phyloP scores from a whole-genome alignment of 2,329 filamentous ascomycete species.

The Tothia fuscella region DNA sequence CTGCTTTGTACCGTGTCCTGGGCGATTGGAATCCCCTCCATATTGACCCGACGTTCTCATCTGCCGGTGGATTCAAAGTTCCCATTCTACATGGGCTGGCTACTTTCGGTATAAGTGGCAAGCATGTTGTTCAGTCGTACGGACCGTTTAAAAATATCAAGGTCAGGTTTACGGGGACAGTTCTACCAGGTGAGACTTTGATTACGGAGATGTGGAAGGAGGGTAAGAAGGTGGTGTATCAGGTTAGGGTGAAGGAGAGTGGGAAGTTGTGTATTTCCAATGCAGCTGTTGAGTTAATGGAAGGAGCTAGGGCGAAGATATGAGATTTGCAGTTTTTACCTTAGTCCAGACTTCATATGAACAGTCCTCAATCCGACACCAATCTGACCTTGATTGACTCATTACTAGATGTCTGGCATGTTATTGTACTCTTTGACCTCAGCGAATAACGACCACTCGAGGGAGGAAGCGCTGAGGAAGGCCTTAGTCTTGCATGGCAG shows the following conservation, averaged over 20 bases:
- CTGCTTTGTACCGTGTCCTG: slow-evolving; percentile 81
- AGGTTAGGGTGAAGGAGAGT: slow-evolving; percentile 82
- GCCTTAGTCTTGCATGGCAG: too few relatives aligned
- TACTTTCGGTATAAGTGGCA: slow-evolving; percentile 82
- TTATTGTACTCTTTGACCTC: too few relatives aligned
- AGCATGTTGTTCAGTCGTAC: slow-evolving; percentile 66
- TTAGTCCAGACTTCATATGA: too few relatives aligned
- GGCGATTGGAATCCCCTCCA: slow-evolving; percentile 96
- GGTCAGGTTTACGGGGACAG: slow-evolving; percentile 77
- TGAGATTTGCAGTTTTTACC: too few relatives aligned
- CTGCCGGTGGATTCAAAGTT: slow-evolving; percentile 85
- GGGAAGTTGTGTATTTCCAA: slow-evolving; percentile 78
- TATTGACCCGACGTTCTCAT: slow-evolving; percentile 87
- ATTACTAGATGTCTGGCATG: too few relatives aligned
- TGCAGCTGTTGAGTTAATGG: slow-evolving; percentile 63
- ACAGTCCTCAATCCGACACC: too few relatives aligned
- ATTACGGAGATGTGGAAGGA: slow-evolving; percentile 94
- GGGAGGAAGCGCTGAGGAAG: too few relatives aligned
- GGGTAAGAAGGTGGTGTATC: slow-evolving; percentile 66
- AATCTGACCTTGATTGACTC: too few relatives aligned
- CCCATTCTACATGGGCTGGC: slow-evolving; percentile 96
- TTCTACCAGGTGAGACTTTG: slow-evolving; percentile 79
- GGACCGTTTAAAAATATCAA: slow-evolving; percentile 58
- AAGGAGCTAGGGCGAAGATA: slow-evolving; percentile 28
- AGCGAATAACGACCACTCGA: too few relatives aligned